phyloP scores from a whole-genome alignment of 345 rosid species.

The Hibiscus trionum region DNA sequence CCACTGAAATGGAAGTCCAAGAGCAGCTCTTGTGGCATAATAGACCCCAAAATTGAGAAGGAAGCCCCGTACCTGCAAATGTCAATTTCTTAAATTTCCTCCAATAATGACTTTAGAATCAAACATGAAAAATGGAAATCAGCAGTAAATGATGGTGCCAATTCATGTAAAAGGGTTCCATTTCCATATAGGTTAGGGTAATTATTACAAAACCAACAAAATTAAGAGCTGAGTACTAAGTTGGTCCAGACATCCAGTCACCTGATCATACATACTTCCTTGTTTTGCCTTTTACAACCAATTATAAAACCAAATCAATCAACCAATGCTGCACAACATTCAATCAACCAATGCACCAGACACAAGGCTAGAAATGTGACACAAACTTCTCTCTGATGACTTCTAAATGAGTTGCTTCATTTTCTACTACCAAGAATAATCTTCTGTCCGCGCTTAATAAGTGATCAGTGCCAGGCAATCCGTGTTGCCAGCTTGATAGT shows the following conservation, averaged over 20 bases:
- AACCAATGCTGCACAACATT: not conserved
- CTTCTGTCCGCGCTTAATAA: not conserved
- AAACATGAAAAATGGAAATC: not conserved
- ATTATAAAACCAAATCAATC: not conserved
- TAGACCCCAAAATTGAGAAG: conserved; percentile 95
- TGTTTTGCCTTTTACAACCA: not conserved
- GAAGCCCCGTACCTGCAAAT: conserved; percentile 79
- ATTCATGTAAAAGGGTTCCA: not conserved
- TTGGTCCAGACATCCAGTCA: not conserved
- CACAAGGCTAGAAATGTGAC: not conserved
- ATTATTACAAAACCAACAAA: conserved; percentile 1
- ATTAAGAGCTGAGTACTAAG: not conserved
- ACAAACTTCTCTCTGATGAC: not conserved
- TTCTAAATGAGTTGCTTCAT: not conserved
- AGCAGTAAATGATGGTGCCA: not conserved
- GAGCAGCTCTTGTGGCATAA: conserved; percentile 87
- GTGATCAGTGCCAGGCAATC: not conserved
- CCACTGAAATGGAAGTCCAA: conserved; percentile 88
- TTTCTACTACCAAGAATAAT: not conserved
- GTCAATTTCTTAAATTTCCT: conserved; percentile 7
- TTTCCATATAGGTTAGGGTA: not conserved
- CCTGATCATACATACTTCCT: not conserved
- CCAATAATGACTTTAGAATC: conserved; percentile 6
- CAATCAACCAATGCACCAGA: not conserved
- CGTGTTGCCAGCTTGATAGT: not conserved